Percentiles rank a stretch among this genome's conserved stretches.
phyloP scores from a whole-genome alignment of 441 rosid genomes.

The Gossypium schwendimanii region DNA sequence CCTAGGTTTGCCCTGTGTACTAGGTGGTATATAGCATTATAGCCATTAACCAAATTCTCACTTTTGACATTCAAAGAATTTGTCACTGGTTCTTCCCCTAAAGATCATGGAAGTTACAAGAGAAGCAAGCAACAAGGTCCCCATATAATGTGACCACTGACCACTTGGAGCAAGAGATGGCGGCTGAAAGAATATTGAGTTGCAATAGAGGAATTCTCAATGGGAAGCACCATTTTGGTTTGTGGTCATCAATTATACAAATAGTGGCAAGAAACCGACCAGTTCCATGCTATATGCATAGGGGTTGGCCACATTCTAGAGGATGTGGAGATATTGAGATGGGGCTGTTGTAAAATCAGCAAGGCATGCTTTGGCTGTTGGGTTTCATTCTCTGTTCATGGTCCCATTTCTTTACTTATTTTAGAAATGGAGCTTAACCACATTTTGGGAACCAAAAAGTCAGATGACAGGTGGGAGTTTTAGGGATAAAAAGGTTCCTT shows the following conservation, averaged over 20 bases:
- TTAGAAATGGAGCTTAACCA: not conserved
- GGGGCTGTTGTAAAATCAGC: not conserved
- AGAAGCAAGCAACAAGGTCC: not conserved
- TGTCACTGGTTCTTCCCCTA: constrained; percentile 19
- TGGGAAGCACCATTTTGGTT: constrained; percentile 17
- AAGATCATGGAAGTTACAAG: not conserved
- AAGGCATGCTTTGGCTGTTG: not conserved
- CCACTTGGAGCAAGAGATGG: not conserved
- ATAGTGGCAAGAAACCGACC: constrained; percentile 19
- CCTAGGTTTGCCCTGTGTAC: constrained; percentile 12
- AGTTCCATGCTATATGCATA: constrained; percentile 3
- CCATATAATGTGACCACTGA: not conserved
- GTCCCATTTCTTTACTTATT: not conserved
- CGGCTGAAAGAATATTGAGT: not conserved
- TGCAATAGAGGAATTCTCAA: not conserved
- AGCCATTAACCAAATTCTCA: constrained; percentile 17
- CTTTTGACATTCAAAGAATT: constrained; percentile 29
- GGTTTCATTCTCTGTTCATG: not conserved
- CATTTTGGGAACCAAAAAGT: not conserved
- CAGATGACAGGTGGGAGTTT: not conserved
- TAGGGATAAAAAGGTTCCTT: too few species aligned
- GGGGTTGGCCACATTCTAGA: constrained; percentile 10
- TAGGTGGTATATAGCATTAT: constrained; percentile 21
- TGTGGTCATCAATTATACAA: constrained; percentile 1
- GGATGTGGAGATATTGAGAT: not conserved